These are phyloP conservation scores for Nakataea oryzae DNA, from an alignment of 2,329 filamentous ascomycete genomes.

Conservation along the genomic window DNA sequence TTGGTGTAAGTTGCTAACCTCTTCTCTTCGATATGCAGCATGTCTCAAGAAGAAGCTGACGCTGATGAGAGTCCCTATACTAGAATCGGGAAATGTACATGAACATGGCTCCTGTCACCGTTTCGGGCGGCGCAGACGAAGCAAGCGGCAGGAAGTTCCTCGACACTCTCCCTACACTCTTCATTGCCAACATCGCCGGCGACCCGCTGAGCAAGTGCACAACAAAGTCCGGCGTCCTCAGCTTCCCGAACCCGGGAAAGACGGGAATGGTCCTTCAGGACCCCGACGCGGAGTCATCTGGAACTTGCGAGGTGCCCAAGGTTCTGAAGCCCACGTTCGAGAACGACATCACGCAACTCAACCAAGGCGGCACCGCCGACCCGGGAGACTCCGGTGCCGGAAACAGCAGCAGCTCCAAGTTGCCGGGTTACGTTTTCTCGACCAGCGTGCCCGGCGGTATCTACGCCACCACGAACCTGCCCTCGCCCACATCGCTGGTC, in stretches of 20 bases:
- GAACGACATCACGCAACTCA: slow-evolving; percentile 1
- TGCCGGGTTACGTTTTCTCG: background rate
- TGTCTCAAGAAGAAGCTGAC: background rate
- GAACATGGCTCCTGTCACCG: slow-evolving; percentile 49
- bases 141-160: slow-evolving; percentile 19
- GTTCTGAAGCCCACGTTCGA: slow-evolving; percentile 9
- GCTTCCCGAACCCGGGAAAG: slow-evolving; percentile 14
- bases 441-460: background rate
- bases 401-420: background rate
- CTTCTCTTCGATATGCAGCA: background rate
- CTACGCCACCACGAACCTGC: background rate
- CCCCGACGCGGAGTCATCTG: slow-evolving; percentile 8
- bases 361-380: background rate
- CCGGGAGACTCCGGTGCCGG: background rate
- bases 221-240: slow-evolving; percentile 10
- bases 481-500: background rate
- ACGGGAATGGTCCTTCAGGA: slow-evolving; percentile 12
- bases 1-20: slow-evolving; percentile 22
- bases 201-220: slow-evolving; percentile 6
- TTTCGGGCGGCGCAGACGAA: slow-evolving; percentile 19
- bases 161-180: slow-evolving; percentile 39
- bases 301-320: slow-evolving; percentile 9
- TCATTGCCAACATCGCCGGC: slow-evolving; percentile 41
- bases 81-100: slow-evolving; percentile 54
- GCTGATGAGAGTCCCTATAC: background rate